These are phyloP conservation scores for Xylaria acuta DNA, from an alignment of 495 filamentous ascomycete genomes.

Conservation along the genomic window DNA sequence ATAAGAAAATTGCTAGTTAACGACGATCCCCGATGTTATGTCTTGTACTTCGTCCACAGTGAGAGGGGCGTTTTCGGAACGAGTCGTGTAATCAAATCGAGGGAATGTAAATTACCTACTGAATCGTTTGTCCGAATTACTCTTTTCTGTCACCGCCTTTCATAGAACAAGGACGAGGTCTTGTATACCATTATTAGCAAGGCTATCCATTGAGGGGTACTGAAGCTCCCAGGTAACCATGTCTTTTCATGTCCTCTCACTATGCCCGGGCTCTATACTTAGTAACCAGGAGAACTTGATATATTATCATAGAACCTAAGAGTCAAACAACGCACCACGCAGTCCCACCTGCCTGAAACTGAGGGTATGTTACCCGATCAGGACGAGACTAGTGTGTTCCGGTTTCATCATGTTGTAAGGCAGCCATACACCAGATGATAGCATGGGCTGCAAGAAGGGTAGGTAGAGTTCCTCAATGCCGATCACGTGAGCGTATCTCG, in stretches of 20 bases:
- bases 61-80: neutral
- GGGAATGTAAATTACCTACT: neutral
- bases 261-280: neutral
- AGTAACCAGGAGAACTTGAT: neutral
- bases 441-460: neutral
- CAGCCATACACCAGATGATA: neutral
- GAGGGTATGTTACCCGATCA: neutral
- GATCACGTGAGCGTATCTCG: constrained; percentile 30
- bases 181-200: no score
- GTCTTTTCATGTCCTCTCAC: neutral
- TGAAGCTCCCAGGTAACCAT: neutral
- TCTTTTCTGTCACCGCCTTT: neutral
- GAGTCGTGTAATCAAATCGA: neutral
- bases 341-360: neutral
- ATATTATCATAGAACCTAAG: neutral
- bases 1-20: neutral
- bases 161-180: neutral
- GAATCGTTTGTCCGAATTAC: no score
- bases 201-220: neutral
- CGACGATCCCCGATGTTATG: neutral
- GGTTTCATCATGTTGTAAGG: neutral
- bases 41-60: neutral
- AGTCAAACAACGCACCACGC: neutral
- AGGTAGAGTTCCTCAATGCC: constrained; percentile 3
- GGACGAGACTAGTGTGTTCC: neutral